Conservation (phyloP, 768 basidiomycete species). For the Guyanaporus albipodus region DNA sequence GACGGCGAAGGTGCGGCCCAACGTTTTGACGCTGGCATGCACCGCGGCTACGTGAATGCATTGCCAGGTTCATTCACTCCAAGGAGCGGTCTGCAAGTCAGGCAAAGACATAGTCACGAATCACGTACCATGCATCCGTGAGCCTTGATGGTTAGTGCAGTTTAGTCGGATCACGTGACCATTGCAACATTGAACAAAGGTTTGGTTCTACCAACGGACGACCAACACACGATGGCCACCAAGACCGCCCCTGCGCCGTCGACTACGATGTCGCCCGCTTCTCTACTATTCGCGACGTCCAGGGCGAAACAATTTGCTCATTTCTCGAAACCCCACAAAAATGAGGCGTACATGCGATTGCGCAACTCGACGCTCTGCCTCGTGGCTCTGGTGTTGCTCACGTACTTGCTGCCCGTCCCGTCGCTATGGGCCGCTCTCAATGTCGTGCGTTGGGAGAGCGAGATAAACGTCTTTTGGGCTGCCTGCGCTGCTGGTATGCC, state of each 20-base stretch:
- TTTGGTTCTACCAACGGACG: not conserved
- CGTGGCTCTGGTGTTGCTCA: slow-evolving; percentile 31
- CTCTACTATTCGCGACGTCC: slow-evolving; percentile 22
- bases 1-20: too few species aligned
- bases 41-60: too few species aligned
- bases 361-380: slow-evolving; percentile 37
- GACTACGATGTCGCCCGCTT: slow-evolving; percentile 18
- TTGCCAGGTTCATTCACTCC: too few species aligned
- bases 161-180: not conserved
- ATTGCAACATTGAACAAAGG: not conserved
- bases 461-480: slow-evolving; percentile 14
- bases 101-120: too few species aligned
- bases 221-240: slow-evolving; percentile 16
- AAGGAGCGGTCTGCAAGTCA: too few species aligned
- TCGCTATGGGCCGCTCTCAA: slow-evolving; percentile 34
- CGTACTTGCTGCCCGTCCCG: slow-evolving; percentile 37
- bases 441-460: slow-evolving; percentile 24
- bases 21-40: too few species aligned
- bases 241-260: slow-evolving; percentile 2
- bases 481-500: slow-evolving; percentile 32
- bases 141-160: too few species aligned
- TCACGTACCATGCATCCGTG: too few species aligned
- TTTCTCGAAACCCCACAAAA: slow-evolving; percentile 34
- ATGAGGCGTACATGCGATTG: slow-evolving; percentile 37
- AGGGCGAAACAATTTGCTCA: slow-evolving; percentile 18